phyloP scores from a whole-genome alignment of 306 rosid species.

The Lablab purpureus region DNA sequence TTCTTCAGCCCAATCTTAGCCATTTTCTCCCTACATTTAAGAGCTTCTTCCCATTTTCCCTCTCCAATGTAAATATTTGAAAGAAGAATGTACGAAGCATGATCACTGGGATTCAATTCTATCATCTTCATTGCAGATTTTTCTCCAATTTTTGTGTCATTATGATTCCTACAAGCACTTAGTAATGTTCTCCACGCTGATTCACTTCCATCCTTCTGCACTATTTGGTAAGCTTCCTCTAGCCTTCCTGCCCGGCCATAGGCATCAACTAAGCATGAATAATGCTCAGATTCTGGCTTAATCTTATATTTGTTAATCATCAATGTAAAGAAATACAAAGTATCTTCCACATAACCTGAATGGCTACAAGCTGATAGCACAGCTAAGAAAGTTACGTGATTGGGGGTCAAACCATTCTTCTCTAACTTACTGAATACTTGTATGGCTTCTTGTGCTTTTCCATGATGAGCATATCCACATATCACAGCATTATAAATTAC shows the following conservation, averaged over 20 bases:
- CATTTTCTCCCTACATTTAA: slow-evolving; percentile 59
- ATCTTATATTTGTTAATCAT: slow-evolving; percentile 53
- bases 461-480: slow-evolving; percentile 62
- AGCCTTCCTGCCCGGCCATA: slow-evolving; percentile 63
- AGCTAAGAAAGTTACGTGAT: slow-evolving; percentile 55
- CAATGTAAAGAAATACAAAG: slow-evolving; percentile 45
- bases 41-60: slow-evolving; percentile 69
- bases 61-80: slow-evolving; percentile 55
- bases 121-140: slow-evolving; percentile 52
- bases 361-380: slow-evolving; percentile 61
- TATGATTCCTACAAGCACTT: slow-evolving; percentile 61
- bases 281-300: slow-evolving; percentile 61
- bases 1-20: slow-evolving; percentile 49
- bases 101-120: slow-evolving; percentile 58
- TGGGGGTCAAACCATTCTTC: slow-evolving; percentile 51
- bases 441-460: slow-evolving; percentile 56
- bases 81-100: slow-evolving; percentile 62
- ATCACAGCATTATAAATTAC: slow-evolving; percentile 60
- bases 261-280: slow-evolving; percentile 60
- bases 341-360: slow-evolving; percentile 49
- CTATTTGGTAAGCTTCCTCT: slow-evolving; percentile 62
- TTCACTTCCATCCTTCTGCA: slow-evolving; percentile 59
- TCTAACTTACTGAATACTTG: slow-evolving; percentile 50
- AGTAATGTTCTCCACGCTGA: slow-evolving; percentile 64
- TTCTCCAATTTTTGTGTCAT: slow-evolving; percentile 58